Conservation (phyloP, 305 asterid species). For the Fraxinus xanthoxyloides region DNA sequence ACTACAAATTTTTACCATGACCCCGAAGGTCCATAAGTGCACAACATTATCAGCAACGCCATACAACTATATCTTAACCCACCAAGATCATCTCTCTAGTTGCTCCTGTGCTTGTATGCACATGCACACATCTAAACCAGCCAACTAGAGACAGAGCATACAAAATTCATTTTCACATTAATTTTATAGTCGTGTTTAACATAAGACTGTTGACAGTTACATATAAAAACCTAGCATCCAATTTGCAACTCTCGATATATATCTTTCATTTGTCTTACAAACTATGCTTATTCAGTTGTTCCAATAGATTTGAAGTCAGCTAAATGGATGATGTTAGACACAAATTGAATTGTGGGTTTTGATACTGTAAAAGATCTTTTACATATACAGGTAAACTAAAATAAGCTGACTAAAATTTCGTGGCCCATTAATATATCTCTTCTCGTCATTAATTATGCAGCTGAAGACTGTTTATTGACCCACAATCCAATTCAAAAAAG, state of each 20-base stretch:
- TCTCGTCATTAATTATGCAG: not conserved
- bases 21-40: not conserved
- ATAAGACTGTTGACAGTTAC: slow-evolving; percentile 61
- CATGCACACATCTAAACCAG: not conserved
- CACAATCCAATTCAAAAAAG: not conserved
- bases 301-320: not conserved
- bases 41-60: not conserved
- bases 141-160: not conserved
- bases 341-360: not conserved
- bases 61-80: not conserved
- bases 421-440: not conserved
- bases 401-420: not conserved
- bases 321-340: not conserved
- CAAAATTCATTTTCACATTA: not conserved
- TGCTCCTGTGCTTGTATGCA: not conserved
- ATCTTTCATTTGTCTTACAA: not conserved
- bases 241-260: not conserved
- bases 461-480: not conserved
- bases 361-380: not conserved
- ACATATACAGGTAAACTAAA: not conserved
- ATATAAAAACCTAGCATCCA: not conserved
- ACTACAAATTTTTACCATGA: not conserved
- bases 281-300: not conserved
- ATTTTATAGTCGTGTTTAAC: not conserved
- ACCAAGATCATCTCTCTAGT: not conserved